Evolutionary conservation across 1,284 basidiomycete species (phyloP), one percentile per base, ranked within the genome.

Genomic region (Cutaneotrichosporon mucoides): DNA sequence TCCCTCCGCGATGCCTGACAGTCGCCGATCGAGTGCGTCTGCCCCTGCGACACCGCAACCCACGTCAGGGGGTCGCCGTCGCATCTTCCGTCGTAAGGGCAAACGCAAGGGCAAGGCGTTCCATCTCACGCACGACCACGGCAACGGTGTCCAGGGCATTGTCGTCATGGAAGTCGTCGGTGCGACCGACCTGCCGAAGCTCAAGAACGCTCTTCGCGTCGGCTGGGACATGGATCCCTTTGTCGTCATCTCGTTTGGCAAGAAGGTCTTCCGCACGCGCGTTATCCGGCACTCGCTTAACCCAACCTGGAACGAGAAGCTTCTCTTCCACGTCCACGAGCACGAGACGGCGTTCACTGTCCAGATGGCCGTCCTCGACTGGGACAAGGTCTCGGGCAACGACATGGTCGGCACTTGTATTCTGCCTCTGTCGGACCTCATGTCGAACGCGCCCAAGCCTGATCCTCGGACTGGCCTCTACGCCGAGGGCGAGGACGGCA

Each of bases 261-360:
- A 95, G 79, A 97, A 97, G 77, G 90, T 98, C 9, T 98, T 97
- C 80, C 84, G 94, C 4, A 97, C 93, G 0, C 87, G 92, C 48
- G 87, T 93, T 35, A 88, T 93, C 62, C 85, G 91, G 9, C 91
- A 94, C 74, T 88, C 86, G 11, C 84, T 92, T 62, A 92, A 91
- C 73, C 95, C 95, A 0, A 82, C 84, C 0, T 99, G 94, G 92
- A 89, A 98, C 67, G 93, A 98, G 79, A 95, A 95, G 76, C 82
- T 99, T 2, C 82, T 97, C 16, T 97, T 98, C 82, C 94, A 97
- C 74, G 94, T 98, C 4, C 85, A 91, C 33, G 81, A 87, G 6
- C 90, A 93, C 70, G 95, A 99, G 75, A 85, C 84, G 8, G 72
- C 83, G 1, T 91, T 86, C 80, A 85, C 87, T 56, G 82, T 93